A percentile compares a stretch with the other conserved stretches of the same genome.
Evolutionary conservation across 306 rosid species (phyloP).

Genomic region (Cucumis hystrix): DNA sequence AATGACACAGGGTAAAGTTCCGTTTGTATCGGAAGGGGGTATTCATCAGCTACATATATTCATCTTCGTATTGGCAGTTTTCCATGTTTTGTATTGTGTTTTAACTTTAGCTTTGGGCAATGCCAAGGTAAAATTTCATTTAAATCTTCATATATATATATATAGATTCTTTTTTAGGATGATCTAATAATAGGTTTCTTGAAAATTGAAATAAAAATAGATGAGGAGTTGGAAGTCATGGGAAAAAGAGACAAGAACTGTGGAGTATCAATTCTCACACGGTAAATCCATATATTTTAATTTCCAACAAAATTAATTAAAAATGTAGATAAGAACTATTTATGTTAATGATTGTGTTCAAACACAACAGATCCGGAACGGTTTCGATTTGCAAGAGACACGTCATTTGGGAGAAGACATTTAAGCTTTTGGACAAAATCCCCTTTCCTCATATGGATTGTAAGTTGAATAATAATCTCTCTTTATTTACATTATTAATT

Average conservation of each 20-base stretch:
- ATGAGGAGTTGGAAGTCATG: conserved; percentile 87
- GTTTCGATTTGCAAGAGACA: conserved; percentile 79
- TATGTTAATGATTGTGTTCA: neutral
- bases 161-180: neutral
- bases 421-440: conserved; percentile 65
- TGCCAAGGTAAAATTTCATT: conserved; percentile 38
- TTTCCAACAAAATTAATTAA: too few species aligned
- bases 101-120: conserved; percentile 57
- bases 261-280: conserved; percentile 69
- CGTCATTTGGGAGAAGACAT: conserved; percentile 91
- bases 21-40: conserved; percentile 53
- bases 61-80: conserved; percentile 64
- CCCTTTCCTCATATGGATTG: conserved; percentile 71
- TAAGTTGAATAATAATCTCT: conserved; percentile 18
- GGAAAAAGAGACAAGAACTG: conserved; percentile 78
- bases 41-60: conserved; percentile 85
- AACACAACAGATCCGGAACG: conserved; percentile 65
- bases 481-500: neutral
- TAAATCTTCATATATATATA: too few species aligned
- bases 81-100: conserved; percentile 64
- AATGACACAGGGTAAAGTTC: conserved; percentile 33
- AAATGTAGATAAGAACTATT: neutral
- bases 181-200: too few species aligned
- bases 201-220: conserved; percentile 8
- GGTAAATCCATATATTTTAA: conserved; percentile 23